Conservation (phyloP, 2,329 filamentous ascomycete genomes). For the Hymenoscyphus linearis region DNA sequence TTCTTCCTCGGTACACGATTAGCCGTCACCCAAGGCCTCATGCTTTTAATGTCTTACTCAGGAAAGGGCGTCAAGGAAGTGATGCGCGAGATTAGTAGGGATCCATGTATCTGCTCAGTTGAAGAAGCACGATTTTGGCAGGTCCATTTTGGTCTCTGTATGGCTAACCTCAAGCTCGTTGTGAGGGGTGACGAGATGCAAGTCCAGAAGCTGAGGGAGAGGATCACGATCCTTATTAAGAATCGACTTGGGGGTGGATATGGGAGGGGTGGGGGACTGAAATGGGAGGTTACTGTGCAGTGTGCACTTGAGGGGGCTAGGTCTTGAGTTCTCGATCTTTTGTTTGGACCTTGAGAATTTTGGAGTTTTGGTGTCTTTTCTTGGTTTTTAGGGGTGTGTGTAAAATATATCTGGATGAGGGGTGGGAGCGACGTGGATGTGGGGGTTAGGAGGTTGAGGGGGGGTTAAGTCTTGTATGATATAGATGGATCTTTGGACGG, state of each 20-base stretch:
- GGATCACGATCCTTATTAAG: slow-evolving; percentile 72
- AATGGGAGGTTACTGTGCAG: slow-evolving; percentile 92
- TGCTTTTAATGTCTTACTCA: slow-evolving; percentile 89
- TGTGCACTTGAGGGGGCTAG: slow-evolving; percentile 38
- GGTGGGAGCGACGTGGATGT: no score
- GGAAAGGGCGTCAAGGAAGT: slow-evolving; percentile 46
- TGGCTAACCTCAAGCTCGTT: slow-evolving; percentile 85
- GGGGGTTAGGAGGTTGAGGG: not conserved
- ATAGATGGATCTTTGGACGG: not conserved
- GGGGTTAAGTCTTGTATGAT: not conserved
- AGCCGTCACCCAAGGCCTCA: slow-evolving; percentile 79
- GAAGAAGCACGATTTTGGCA: slow-evolving; percentile 98
- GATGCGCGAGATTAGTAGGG: slow-evolving; percentile 78
- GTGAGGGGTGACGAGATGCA: slow-evolving; percentile 67
- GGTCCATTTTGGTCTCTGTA: slow-evolving; percentile 92
- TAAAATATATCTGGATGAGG: no score
- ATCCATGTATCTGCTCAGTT: slow-evolving; percentile 68
- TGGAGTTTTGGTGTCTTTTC: not conserved
- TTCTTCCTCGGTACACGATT: slow-evolving; percentile 79
- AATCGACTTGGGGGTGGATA: slow-evolving; percentile 86
- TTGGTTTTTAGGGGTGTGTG: no score
- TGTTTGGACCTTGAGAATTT: not conserved
- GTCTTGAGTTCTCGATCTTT: not conserved
- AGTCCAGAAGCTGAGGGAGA: slow-evolving; percentile 66
- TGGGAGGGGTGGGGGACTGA: slow-evolving; percentile 68